These are phyloP conservation scores for Vigna radiata DNA, from an alignment of 306 rosid genomes.

Conservation along the genomic window DNA sequence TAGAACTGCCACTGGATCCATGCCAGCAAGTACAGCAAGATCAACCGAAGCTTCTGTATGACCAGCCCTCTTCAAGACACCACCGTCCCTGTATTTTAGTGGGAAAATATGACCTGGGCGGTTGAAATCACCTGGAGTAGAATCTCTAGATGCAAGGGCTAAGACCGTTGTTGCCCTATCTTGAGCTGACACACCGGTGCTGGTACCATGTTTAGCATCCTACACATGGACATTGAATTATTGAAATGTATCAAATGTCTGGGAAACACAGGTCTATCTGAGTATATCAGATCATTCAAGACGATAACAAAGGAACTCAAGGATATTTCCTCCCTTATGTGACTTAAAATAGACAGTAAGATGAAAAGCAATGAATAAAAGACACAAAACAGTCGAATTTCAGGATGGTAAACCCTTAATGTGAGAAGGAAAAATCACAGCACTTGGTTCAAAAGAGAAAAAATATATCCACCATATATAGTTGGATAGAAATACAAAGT, in stretches of 20 bases:
- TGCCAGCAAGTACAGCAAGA: conserved; percentile 86
- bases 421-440: not conserved
- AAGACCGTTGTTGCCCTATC: conserved; percentile 91
- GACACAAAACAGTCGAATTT: not conserved
- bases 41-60: conserved; percentile 98
- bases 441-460: not conserved
- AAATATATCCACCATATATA: not conserved
- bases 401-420: not conserved
- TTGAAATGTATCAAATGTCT: conserved; percentile 37
- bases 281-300: conserved; percentile 5
- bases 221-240: conserved; percentile 43
- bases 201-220: conserved; percentile 89
- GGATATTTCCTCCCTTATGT: not conserved
- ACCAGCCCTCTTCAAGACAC: conserved; percentile 96
- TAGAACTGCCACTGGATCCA: conserved; percentile 76
- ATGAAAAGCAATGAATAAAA: not conserved
- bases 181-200: conserved; percentile 90
- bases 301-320: not conserved
- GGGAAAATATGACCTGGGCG: conserved; percentile 99
- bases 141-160: conserved; percentile 87
- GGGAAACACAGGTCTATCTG: not conserved
- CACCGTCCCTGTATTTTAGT: conserved; percentile 90
- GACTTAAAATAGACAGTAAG: conserved; percentile 13
- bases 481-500: not conserved
- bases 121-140: conserved; percentile 85